Percentiles rank a stretch among this genome's conserved stretches.
Conservation (phyloP, 805 yeast species). For the Geotrichum ghanense region DNA sequence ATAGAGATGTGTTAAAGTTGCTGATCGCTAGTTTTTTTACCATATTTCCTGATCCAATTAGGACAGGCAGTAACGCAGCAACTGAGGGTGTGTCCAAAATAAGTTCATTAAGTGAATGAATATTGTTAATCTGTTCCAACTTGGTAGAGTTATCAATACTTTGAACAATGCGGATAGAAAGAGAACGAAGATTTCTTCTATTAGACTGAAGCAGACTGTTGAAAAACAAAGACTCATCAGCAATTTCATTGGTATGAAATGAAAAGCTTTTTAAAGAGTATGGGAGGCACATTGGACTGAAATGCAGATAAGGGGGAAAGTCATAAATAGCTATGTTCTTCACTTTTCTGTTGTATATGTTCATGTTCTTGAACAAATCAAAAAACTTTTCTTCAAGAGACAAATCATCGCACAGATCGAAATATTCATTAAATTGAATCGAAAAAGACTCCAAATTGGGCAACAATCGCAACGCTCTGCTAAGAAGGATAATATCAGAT, state of each 20-base stretch:
- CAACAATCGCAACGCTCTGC: not conserved
- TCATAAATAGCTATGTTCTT: not conserved
- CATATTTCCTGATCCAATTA: not conserved
- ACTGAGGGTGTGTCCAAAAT: not conserved
- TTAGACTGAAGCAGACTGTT: not conserved
- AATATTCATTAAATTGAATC: not conserved
- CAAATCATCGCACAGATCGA: not conserved
- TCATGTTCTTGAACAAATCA: not conserved
- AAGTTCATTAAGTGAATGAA: not conserved
- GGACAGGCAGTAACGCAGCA: not conserved
- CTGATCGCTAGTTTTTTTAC: not conserved
- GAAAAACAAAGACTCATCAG: not conserved
- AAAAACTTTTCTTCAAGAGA: not conserved
- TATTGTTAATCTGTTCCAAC: not conserved
- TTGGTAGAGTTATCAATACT: not conserved
- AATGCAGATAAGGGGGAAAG: slow-evolving; percentile 1
- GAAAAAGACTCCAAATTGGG: not conserved
- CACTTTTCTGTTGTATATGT: not conserved
- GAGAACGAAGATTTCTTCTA: not conserved
- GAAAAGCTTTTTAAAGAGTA: not conserved
- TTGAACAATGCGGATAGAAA: not conserved
- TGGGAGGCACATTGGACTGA: not conserved
- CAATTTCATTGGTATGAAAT: not conserved
- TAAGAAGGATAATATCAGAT: not conserved
- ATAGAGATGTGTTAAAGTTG: not conserved